Base-by-base conservation (phyloP, 352 stramenopile genomes). In the Globisporangium spinosum region DNA sequence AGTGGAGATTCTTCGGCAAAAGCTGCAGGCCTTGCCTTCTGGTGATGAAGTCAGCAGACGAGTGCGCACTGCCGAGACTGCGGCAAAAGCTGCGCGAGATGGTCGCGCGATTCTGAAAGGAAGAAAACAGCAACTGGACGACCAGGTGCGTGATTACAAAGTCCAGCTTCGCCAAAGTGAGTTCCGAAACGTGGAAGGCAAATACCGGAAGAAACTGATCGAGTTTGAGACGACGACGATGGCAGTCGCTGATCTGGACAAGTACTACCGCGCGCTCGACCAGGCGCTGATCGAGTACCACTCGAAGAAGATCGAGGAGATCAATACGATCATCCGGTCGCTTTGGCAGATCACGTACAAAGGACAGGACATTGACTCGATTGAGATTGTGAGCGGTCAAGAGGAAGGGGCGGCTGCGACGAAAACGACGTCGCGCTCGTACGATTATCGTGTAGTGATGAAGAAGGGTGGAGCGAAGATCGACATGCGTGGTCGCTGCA, bases 401-500 rank as follows among this genome's bases (percentile, higher is more conserved):
- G 89, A 98, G 25, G 43, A 27, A 5, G 89, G 87, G 5, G 68
- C 75, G 5, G 73, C 74, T 3, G 45, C 64, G 22, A 74, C 80
- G 23, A 89, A 89, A 67, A 80, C 79, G 34, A 62, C 57, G 15
- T 69, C 80, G 34, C 77, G 90, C 6, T 97, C 85, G 20, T 99
- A 99, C 78, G 99, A 99, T 72, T 99, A 99, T 73, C 90, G 97
- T 34, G 97, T 99, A 43, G 95, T 99, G 9, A 99, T 99, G 98
- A 96, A 91, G 55, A 99, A 99, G 68, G 89, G 78, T 22, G 91
- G 85, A 3, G 91, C 93, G 20, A 74, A 96, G 40, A 93, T 99
- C 64, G 97, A 99, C 64, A 99, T 99, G 98, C 93, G 98, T 70
- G 97, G 98, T 7, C 90, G 98, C 15, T 99, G 98, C 72, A 99